phyloP scores from a whole-genome alignment of 1,139 yeast species.

The Taphrina betulina region DNA sequence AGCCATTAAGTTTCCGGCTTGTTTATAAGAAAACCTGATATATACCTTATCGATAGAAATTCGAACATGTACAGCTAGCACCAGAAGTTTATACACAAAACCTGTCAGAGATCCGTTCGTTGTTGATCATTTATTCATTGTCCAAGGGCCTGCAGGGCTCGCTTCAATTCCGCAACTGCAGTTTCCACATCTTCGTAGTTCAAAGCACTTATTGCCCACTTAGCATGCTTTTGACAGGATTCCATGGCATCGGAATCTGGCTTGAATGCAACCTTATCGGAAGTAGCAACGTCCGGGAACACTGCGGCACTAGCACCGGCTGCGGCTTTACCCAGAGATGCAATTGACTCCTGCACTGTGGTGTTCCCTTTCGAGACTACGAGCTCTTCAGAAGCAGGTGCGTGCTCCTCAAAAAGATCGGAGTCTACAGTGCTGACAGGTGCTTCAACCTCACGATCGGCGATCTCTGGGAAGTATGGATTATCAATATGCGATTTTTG shows the following conservation, averaged over 20 bases:
- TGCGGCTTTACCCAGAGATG: constrained; percentile 19
- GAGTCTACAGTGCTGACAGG: constrained; percentile 35
- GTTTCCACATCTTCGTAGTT: constrained; percentile 85
- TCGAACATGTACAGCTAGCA: no score
- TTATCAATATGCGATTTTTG: background rate
- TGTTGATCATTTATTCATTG: background rate
- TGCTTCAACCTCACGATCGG: constrained; percentile 19
- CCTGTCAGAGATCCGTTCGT: no score
- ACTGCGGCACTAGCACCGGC: constrained; percentile 37
- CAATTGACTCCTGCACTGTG: constrained; percentile 29
- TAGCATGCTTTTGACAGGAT: constrained; percentile 81
- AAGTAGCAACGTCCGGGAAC: constrained; percentile 36
- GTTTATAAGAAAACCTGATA: no score
- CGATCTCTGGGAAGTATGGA: constrained; percentile 31
- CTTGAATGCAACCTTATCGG: constrained; percentile 50
- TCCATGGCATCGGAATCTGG: constrained; percentile 61
- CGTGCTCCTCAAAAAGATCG: background rate
- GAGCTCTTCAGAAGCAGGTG: constrained; percentile 22
- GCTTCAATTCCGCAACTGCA: constrained; percentile 69
- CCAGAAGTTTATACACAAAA: no score
- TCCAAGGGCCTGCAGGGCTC: constrained; percentile 52
- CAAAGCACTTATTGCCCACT: constrained; percentile 88
- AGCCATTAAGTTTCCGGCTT: no score
- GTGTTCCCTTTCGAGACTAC: no score
- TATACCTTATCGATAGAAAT: no score